phyloP scores from a whole-genome alignment of 1,139 yeast species.

The Lodderomyces elongisporus region DNA sequence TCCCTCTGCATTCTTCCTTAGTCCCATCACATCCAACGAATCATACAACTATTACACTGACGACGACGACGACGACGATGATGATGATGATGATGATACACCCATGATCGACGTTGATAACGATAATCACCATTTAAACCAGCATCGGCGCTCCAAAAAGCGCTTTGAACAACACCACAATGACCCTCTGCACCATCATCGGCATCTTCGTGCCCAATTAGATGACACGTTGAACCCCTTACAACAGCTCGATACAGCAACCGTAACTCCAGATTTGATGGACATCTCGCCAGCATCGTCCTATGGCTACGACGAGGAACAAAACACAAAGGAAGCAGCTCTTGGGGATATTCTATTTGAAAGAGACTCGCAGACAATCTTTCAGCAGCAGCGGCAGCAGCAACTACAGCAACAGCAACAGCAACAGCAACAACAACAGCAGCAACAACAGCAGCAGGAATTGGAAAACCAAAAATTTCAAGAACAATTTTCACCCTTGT shows the following conservation, averaged over 20 bases:
- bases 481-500: conserved; percentile 14
- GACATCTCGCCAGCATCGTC: conserved; percentile 10
- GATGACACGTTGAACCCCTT: neutral
- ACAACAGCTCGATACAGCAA: conserved; percentile 1
- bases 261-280: conserved; percentile 1
- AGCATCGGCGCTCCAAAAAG: no score
- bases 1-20: conserved; percentile 26
- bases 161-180: no score
- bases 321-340: neutral
- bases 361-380: neutral
- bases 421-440: neutral
- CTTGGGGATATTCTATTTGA: no score
- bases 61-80: conserved; percentile 2
- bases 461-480: conserved; percentile 2
- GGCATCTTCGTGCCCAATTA: neutral
- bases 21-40: conserved; percentile 36
- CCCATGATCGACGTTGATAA: conserved; percentile 2
- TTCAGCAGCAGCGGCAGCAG: conserved; percentile 1
- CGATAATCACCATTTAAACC: neutral
- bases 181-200: neutral
- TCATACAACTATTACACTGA: conserved; percentile 13
- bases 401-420: conserved; percentile 1
- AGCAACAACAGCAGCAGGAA: no score
- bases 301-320: conserved; percentile 3
- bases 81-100: no score